A percentile compares a stretch with the other conserved stretches of the same genome.
These are phyloP conservation scores for Rickenella mellea DNA, from an alignment of 768 basidiomycete species.

Conservation along the genomic window DNA sequence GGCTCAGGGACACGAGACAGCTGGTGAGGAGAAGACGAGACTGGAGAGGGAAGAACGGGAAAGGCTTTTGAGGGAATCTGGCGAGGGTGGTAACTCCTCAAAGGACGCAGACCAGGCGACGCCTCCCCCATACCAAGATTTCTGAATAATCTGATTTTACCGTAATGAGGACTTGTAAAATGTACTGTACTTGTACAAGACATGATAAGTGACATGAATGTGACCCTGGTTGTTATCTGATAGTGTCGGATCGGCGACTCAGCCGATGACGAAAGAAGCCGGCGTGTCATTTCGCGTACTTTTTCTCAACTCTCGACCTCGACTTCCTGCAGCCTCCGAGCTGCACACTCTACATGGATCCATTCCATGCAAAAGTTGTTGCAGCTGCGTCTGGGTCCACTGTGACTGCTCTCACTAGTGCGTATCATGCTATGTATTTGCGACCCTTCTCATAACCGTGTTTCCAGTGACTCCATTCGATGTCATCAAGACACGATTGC, in stretches of 20 bases:
- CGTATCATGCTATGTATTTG: conserved; percentile 9
- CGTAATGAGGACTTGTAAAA: too few relatives aligned
- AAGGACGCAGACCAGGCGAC: not conserved
- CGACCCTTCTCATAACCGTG: conserved; percentile 7
- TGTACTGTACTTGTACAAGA: too few relatives aligned
- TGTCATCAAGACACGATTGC: conserved; percentile 92
- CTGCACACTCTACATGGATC: conserved; percentile 39
- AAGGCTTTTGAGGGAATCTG: conserved; percentile 25
- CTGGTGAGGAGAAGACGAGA: conserved; percentile 57
- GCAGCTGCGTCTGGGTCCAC: conserved; percentile 75
- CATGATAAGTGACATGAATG: not conserved
- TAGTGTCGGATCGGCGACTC: not conserved
- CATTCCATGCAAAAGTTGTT: conserved; percentile 68
- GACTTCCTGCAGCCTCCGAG: not conserved
- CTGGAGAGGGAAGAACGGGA: conserved; percentile 63
- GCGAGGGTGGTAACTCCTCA: not conserved
- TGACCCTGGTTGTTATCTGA: not conserved
- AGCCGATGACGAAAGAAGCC: too few relatives aligned
- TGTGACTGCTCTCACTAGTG: conserved; percentile 77
- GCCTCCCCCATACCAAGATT: not conserved
- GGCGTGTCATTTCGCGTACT: too few relatives aligned
- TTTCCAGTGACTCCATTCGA: conserved; percentile 95
- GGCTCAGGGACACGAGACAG: conserved; percentile 28
- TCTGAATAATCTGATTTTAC: too few relatives aligned
- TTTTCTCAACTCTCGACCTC: not conserved